Conservation (phyloP, 176 grass and related monocot species). For the Oryza meyeriana region DNA sequence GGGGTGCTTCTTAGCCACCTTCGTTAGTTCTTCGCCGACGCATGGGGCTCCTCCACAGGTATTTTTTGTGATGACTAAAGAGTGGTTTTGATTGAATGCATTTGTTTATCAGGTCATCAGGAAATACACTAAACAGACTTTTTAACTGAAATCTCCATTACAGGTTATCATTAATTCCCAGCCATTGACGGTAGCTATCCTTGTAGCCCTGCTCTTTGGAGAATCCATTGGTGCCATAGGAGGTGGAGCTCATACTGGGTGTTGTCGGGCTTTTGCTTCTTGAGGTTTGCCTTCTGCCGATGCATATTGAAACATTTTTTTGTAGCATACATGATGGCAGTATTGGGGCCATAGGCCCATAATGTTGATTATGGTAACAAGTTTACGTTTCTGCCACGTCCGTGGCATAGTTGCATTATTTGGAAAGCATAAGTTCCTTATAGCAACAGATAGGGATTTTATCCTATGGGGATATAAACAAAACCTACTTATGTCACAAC, state of each 20-base stretch:
- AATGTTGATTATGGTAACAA: background rate
- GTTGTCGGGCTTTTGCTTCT: conserved; percentile 79
- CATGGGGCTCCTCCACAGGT: too few relatives aligned
- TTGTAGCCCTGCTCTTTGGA: conserved; percentile 80
- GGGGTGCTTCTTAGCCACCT: too few relatives aligned
- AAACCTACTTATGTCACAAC: too few relatives aligned
- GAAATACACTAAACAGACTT: conserved; percentile 79
- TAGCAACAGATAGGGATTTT: too few relatives aligned
- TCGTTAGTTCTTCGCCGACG: too few relatives aligned
- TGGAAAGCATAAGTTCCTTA: background rate
- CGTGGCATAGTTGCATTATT: background rate
- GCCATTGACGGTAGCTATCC: conserved; percentile 88
- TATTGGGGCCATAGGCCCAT: background rate
- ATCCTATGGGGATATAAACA: too few relatives aligned
- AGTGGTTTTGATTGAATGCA: background rate
- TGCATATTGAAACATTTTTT: too few relatives aligned
- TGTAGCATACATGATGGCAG: background rate
- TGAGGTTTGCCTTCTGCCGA: conserved; percentile 68
- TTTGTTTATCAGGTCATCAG: conserved; percentile 64
- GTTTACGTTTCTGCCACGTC: background rate
- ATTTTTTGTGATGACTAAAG: too few relatives aligned
- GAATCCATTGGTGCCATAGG: conserved; percentile 73
- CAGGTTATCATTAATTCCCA: conserved; percentile 98
- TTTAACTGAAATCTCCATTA: conserved; percentile 24
- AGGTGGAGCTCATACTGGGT: conserved; percentile 63